Evolutionary conservation across 192 early-diverging fungal species (phyloP).

Genomic region (Dimargaris xerosporica): DNA sequence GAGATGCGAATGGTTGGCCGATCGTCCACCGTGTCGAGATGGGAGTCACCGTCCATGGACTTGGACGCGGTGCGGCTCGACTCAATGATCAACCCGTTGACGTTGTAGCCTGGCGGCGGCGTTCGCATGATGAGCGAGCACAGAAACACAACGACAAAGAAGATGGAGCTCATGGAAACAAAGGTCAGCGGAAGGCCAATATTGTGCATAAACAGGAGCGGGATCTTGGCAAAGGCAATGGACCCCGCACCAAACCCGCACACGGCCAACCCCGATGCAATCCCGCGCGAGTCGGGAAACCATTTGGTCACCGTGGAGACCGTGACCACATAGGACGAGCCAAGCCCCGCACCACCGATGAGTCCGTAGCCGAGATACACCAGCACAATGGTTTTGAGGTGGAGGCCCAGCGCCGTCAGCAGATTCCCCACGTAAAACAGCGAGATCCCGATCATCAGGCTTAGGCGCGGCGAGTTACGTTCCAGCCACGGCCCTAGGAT

Average conservation of each 20-base stretch:
- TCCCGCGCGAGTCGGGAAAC: slow-evolving; percentile 59
- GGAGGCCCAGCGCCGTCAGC: slow-evolving; percentile 40
- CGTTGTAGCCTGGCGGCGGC: slow-evolving; percentile 37
- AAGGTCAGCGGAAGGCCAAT: slow-evolving; percentile 48
- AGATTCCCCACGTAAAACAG: slow-evolving; percentile 58
- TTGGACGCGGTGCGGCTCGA: slow-evolving; percentile 19
- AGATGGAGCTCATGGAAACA: slow-evolving; percentile 40
- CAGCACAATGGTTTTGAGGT: slow-evolving; percentile 37
- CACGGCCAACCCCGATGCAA: slow-evolving; percentile 60
- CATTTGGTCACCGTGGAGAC: slow-evolving; percentile 63
- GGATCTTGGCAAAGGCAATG: slow-evolving; percentile 50
- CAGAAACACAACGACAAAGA: slow-evolving; percentile 44
- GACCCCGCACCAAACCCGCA: slow-evolving; percentile 63
- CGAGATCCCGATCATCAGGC: slow-evolving; percentile 38
- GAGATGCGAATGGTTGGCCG: slow-evolving; percentile 30
- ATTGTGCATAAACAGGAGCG: slow-evolving; percentile 28
- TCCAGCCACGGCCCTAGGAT: slow-evolving; percentile 70
- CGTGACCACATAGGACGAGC: slow-evolving; percentile 58
- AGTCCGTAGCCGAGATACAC: slow-evolving; percentile 60
- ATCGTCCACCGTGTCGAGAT: slow-evolving; percentile 21
- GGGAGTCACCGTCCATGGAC: not conserved
- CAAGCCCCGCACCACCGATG: slow-evolving; percentile 51
- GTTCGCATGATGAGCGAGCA: slow-evolving; percentile 42
- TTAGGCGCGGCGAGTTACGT: slow-evolving; percentile 51
- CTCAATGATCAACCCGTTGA: slow-evolving; percentile 37